Base-by-base conservation (phyloP, 768 basidiomycete species). In the Lactarius psammicola region DNA sequence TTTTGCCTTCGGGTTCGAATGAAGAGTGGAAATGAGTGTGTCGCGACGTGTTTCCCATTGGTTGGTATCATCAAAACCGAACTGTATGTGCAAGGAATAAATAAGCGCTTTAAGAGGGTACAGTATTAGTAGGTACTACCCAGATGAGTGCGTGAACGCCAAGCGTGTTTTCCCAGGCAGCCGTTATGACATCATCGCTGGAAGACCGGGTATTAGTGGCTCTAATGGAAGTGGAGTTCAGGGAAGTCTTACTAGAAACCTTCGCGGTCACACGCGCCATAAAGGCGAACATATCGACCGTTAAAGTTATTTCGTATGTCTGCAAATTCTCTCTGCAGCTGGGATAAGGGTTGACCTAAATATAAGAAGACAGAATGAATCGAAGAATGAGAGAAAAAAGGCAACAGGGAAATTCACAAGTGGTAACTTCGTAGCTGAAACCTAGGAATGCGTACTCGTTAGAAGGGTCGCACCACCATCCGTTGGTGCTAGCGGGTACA, bases 381-480 rank as follows among this genome's bases (percentile, higher is more conserved):
- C 40, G 31, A 20, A 9, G 11, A 55, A 55, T 15, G 8, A 38
- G 44, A 4, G 7, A 55, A 34, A 10, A 40, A 56, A 26, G 13
- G 20, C 1, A 11, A 3, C 15, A n/a, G 34, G 26, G 28, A 10
- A 49, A 74, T 83, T 61, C 68, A 87, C 88, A 90, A 9, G 76
- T 78, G 44, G 85, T 83, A 20, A 90, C 78, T 70, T 89, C 88
- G 68, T 91, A 92, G 72, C 87, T 87, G 75, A 91, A 87, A 0
- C 89, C 90, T 55, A 90, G 75, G 72, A 91, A 91, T 0, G 82
- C 89, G 69, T 90, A 90, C 73, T 92, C 89, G 0, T 82, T 83
- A 59, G 75, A 74, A 40, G 75, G 72, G 60, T 82, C 72, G 72
- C 89, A 92, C 89, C 88, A 78, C 77, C 77, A 78, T 23, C 60